Base-by-base conservation (phyloP, 345 rosid species). In the Brassica nigra region DNA sequence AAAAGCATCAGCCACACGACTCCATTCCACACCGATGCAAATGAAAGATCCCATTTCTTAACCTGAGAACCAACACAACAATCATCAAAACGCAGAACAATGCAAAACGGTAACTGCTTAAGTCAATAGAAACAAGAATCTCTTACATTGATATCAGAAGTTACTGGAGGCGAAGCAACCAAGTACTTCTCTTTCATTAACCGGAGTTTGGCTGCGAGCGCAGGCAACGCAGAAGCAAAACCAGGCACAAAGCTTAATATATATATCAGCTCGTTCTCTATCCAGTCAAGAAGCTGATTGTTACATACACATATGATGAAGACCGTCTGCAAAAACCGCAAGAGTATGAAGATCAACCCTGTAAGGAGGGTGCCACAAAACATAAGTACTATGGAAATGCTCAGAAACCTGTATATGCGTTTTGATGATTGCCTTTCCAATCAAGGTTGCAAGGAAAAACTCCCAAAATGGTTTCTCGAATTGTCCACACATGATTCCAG, bases 401-500 rank as follows among this genome's bases (percentile, higher is more conserved):
- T 66, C n/a, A 74, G 16, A 81, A 70, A 94, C 98, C 97, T 94
- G 98, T 77, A 94, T 89, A 84, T 94, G 98, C 27, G 98, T 92
- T 80, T 94, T 94, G 74, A 94, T 85, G 70, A 92, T 62, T 29
- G 98, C 98, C 76, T 94, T 94, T 73, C 98, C 98, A 58, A 92
- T 80, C 84, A 94, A 78, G 0, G 98, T 94, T 47, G 98, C 90
- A 62, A 92, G 80, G 78, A 94, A 94, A 81, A 94, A 94, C 78
- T 90, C 88, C 98, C 97, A 90, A 80, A 94, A 94, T 0, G 94
- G 88, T 76, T 92, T 84, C 74, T 93, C 97, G 27, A 94, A 88
- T 84, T 94, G 98, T 74, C 98, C 98, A 37, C 98, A 92, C 97
- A 94, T 92, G 34, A 94, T 94, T 80, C 97, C 97, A 74, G 98